phyloP scores from a whole-genome alignment of 768 basidiomycete genomes.

The Amanita subjunquillea region DNA sequence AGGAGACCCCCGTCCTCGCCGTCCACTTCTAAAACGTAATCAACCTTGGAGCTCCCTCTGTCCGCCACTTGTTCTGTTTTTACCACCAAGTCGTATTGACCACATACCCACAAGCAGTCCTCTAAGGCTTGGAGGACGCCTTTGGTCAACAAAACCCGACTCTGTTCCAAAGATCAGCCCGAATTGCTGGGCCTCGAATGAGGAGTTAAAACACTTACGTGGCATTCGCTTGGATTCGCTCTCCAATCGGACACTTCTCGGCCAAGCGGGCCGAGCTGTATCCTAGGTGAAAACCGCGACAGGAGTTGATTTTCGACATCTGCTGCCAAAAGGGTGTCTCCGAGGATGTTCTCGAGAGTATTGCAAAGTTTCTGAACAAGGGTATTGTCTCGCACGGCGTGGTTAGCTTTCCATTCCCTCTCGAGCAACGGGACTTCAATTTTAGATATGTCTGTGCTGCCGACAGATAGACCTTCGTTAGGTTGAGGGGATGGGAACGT shows the following conservation, averaged over 20 bases:
- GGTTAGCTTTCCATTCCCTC: background rate
- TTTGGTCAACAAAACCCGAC: constrained; percentile 1
- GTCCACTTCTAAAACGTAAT: too few relatives aligned
- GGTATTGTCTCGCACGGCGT: constrained; percentile 2
- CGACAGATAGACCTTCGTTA: constrained; percentile 5
- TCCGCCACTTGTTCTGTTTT: too few relatives aligned
- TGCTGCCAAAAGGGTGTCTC: constrained; percentile 7
- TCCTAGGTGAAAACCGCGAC: constrained; percentile 7
- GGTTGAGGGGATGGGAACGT: constrained; percentile 9
- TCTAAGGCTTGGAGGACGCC: background rate
- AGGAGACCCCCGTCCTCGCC: too few relatives aligned
- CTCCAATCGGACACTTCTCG: constrained; percentile 7
- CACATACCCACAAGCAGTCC: too few relatives aligned
- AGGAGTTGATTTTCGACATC: constrained; percentile 7
- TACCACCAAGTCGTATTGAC: too few relatives aligned
- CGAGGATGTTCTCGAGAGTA: constrained; percentile 10
- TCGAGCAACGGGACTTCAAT: constrained; percentile 8
- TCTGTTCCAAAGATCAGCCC: constrained; percentile 7
- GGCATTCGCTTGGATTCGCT: constrained; percentile 7
- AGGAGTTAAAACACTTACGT: constrained; percentile 5
- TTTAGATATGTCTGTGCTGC: constrained; percentile 1
- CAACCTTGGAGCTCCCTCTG: too few relatives aligned
- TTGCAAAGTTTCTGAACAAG: constrained; percentile 9
- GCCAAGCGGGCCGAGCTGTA: background rate
- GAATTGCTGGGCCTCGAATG: constrained; percentile 6